These are phyloP conservation scores for Coemansia aciculifera DNA, from an alignment of 192 early-diverging fungal genomes.

Conservation along the genomic window DNA sequence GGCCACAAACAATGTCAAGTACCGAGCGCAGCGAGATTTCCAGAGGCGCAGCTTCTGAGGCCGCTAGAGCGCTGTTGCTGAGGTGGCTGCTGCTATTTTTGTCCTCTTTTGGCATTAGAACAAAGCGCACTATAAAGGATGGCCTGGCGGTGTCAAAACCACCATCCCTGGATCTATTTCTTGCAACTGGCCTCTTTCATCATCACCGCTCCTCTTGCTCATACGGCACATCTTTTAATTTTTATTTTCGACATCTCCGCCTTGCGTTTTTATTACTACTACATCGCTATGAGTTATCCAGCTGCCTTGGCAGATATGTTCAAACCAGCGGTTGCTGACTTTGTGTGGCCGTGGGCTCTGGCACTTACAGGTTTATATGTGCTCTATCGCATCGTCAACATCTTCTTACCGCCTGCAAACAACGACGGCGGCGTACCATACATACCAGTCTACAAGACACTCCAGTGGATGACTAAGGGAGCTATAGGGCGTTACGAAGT, in stretches of 20 bases:
- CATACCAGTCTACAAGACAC: conserved; percentile 43
- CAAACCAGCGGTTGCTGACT: not conserved
- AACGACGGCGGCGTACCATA: conserved; percentile 50
- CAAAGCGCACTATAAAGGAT: not conserved
- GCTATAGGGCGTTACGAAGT: conserved; percentile 47
- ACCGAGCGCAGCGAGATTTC: not conserved
- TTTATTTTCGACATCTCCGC: not conserved
- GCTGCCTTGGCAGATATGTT: not conserved
- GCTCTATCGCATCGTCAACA: conserved; percentile 17
- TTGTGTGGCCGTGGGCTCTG: conserved; percentile 5
- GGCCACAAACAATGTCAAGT: not conserved
- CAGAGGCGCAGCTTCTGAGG: not conserved
- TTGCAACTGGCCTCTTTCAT: not conserved
- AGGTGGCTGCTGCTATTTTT: not conserved
- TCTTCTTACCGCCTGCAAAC: conserved; percentile 23
- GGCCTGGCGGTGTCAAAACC: not conserved
- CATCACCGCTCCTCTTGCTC: not conserved
- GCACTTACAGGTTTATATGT: conserved; percentile 8
- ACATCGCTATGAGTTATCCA: not conserved
- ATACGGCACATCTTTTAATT: not conserved
- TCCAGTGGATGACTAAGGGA: conserved; percentile 42
- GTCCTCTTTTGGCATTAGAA: not conserved
- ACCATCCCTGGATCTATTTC: not conserved
- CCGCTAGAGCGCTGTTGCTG: not conserved
- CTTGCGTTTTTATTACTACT: not conserved